Conservation (phyloP, 495 filamentous ascomycete species). For the Podospora pseudoanserina region DNA sequence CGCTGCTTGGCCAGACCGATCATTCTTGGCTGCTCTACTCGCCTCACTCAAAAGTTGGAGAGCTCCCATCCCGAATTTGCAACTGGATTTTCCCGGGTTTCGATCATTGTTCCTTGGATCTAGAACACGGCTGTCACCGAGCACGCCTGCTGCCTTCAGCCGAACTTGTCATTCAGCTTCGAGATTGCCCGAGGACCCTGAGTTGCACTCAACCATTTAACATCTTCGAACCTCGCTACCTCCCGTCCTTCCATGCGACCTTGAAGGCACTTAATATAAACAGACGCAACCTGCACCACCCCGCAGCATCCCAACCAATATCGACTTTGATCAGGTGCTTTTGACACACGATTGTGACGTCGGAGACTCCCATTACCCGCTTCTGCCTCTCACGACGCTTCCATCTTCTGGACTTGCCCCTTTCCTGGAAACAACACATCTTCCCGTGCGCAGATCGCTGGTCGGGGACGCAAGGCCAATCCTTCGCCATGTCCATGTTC, state of each 20-base stretch:
- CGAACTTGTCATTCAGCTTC: conserved; percentile 1
- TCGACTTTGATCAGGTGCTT: conserved; percentile 4
- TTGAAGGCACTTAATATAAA: conserved; percentile 15
- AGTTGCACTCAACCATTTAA: neutral
- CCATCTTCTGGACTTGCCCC: neutral
- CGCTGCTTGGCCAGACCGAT: conserved; percentile 1
- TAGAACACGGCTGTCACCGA: neutral
- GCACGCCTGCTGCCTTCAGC: conserved; percentile 6
- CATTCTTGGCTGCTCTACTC: neutral
- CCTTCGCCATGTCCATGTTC: conserved; percentile 49
- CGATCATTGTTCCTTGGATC: neutral
- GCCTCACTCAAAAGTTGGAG: neutral
- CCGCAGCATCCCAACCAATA: conserved; percentile 1
- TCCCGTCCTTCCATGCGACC: conserved; percentile 11
- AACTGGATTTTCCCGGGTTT: neutral
- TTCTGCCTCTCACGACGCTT: neutral
- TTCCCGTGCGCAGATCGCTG: neutral
- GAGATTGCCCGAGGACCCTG: conserved; percentile 1
- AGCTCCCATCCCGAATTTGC: neutral
- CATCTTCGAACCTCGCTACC: conserved; percentile 11
- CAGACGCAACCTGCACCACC: conserved; percentile 4
- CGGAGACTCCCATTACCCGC: neutral
- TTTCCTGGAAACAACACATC: neutral
- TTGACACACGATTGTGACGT: neutral
- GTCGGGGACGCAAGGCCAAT: neutral